These are phyloP conservation scores for Talaromyces thailandensis DNA, from an alignment of 495 filamentous ascomycete species.

Conservation along the genomic window DNA sequence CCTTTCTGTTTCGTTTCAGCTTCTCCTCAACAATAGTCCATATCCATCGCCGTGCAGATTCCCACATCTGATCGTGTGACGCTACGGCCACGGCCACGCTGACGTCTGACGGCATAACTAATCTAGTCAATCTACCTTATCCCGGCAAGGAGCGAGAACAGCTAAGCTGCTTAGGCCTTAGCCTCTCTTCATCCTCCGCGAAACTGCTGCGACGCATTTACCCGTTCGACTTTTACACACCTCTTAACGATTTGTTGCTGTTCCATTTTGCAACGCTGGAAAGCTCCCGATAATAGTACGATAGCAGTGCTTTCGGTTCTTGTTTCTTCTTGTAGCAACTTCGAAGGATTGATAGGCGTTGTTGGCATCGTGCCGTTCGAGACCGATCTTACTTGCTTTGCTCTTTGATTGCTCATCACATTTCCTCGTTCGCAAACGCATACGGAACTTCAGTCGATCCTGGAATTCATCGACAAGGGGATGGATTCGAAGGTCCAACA, in stretches of 20 bases:
- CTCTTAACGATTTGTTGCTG: neutral
- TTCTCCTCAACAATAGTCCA: neutral
- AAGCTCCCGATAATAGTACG: neutral
- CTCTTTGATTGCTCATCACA: neutral
- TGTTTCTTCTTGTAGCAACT: neutral
- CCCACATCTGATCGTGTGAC: neutral
- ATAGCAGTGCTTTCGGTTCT: neutral
- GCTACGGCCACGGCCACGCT: neutral
- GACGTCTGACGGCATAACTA: neutral
- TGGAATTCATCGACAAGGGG: neutral
- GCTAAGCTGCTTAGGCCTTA: neutral
- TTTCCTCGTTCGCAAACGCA: neutral
- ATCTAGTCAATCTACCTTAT: neutral
- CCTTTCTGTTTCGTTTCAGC: neutral
- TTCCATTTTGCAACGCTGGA: neutral
- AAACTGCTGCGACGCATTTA: slow-evolving; percentile 1
- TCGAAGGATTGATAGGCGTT: neutral
- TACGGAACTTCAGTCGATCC: neutral
- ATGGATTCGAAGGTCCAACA: neutral
- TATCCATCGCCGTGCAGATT: slow-evolving; percentile 6
- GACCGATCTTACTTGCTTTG: neutral
- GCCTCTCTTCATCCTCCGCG: neutral
- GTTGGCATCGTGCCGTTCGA: neutral
- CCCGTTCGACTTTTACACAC: neutral
- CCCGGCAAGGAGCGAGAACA: neutral